Evolutionary conservation across 768 basidiomycete genomes (phyloP).

Genomic region (Symmetrospora coprosmae): DNA sequence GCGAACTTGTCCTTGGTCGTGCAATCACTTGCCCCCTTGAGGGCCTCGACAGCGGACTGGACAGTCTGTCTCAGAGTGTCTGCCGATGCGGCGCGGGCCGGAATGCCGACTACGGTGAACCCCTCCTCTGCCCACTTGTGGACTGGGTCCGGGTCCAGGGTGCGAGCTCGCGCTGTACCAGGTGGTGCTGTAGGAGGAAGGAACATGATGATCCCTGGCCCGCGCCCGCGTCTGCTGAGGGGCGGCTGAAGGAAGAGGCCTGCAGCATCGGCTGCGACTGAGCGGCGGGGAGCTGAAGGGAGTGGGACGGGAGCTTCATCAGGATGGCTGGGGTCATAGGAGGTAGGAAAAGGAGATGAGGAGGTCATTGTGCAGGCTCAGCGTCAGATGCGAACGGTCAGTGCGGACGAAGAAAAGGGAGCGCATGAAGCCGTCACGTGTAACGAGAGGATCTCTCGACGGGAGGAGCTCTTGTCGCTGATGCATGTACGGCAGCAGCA

Average conservation of each 20-base stretch:
- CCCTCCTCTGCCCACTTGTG: slow-evolving; percentile 30
- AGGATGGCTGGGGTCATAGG: slow-evolving; percentile 11
- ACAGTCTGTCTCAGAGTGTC: neutral
- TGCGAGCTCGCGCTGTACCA: neutral
- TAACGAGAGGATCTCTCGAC: no score
- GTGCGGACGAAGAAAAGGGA: no score
- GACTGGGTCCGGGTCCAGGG: slow-evolving; percentile 23
- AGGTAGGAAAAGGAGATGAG: slow-evolving; percentile 3
- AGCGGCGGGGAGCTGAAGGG: neutral
- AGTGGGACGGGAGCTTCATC: slow-evolving; percentile 2
- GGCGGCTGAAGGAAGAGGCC: slow-evolving; percentile 21
- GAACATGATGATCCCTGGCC: slow-evolving; percentile 24
- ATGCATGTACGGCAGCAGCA: no score
- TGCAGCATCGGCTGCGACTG: neutral
- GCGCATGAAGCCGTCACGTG: no score
- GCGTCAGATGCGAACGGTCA: no score
- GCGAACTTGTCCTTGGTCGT: neutral
- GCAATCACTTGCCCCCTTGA: neutral
- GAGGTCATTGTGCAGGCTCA: neutral
- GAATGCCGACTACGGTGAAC: slow-evolving; percentile 14
- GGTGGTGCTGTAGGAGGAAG: neutral
- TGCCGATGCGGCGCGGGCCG: no score
- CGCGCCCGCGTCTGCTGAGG: slow-evolving; percentile 8
- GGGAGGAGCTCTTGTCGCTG: no score
- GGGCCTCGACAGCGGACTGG: slow-evolving; percentile 2